phyloP scores from a whole-genome alignment of 2,329 filamentous ascomycete species.

The Fusarium pseudograminearum region DNA sequence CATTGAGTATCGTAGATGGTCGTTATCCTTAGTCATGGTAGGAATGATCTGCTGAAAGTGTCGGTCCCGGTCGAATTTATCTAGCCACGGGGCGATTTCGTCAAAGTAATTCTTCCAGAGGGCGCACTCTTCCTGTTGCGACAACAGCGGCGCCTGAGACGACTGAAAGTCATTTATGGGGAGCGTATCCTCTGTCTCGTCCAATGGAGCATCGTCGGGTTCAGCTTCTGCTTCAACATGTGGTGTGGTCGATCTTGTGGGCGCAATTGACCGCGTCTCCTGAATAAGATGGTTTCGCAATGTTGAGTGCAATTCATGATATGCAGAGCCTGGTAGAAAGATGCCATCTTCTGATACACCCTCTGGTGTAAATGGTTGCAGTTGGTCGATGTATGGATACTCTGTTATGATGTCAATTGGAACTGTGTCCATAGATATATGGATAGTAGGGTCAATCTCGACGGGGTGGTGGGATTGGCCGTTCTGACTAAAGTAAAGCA shows the following conservation, averaged over 20 bases:
- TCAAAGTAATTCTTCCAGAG: constrained; percentile 59
- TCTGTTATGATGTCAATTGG: constrained; percentile 37
- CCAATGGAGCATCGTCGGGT: constrained; percentile 7
- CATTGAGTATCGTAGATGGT: constrained; percentile 61
- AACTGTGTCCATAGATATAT: constrained; percentile 39
- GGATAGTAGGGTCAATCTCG: constrained; percentile 40
- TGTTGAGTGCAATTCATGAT: constrained; percentile 60
- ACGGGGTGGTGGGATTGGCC: constrained; percentile 38
- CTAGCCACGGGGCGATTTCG: constrained; percentile 60
- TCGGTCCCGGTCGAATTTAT: constrained; percentile 64
- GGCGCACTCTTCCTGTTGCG: constrained; percentile 50
- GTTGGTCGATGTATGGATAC: constrained; percentile 43
- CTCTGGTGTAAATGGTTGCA: constrained; percentile 51
- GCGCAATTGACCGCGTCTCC: constrained; percentile 56
- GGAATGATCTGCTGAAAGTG: constrained; percentile 63
- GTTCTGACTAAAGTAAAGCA: constrained; percentile 53
- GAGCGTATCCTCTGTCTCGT: constrained; percentile 24
- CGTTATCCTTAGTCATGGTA: constrained; percentile 58
- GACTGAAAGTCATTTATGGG: constrained; percentile 37
- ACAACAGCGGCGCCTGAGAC: constrained; percentile 34
- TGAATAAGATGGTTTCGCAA: constrained; percentile 60
- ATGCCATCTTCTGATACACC: constrained; percentile 55
- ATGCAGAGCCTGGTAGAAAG: constrained; percentile 61
- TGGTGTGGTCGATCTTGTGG: constrained; percentile 49
- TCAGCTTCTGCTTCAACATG: constrained; percentile 30